phyloP scores from a whole-genome alignment of 1,139 yeast species.

The Pneumocystis canis region DNA sequence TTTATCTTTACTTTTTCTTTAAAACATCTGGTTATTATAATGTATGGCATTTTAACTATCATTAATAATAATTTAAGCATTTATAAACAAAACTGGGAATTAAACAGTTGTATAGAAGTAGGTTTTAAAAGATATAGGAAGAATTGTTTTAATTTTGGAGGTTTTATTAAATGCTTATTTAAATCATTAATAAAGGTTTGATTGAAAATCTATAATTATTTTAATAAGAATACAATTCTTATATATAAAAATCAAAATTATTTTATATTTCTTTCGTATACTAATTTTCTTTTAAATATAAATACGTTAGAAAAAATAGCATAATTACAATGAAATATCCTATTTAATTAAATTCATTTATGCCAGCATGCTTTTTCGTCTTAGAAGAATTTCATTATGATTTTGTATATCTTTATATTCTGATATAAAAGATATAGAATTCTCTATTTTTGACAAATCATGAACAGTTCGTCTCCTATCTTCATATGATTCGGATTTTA shows the following conservation, averaged over 20 bases:
- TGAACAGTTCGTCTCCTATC: background rate
- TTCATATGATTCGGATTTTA: background rate
- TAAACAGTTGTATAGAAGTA: background rate
- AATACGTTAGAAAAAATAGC: background rate
- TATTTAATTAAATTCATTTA: background rate
- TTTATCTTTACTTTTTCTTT: background rate
- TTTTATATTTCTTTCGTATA: background rate
- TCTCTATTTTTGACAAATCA: background rate
- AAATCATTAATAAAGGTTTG: background rate
- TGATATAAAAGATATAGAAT: background rate
- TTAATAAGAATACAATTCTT: background rate
- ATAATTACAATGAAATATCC: background rate
- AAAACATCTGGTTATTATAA: background rate
- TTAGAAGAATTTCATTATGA: background rate
- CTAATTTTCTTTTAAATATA: background rate
- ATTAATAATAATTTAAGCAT: background rate
- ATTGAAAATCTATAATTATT: background rate
- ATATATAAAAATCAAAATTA: background rate
- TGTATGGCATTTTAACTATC: background rate
- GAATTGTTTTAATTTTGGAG: background rate
- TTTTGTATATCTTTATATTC: background rate
- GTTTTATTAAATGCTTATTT: background rate
- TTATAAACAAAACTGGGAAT: background rate
- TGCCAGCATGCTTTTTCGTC: background rate
- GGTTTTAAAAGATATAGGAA: background rate